Evolutionary conservation across 495 filamentous ascomycete species (phyloP), one percentile per base, ranked within the genome.

Genomic region (Hyaloscypha hepaticicola): DNA sequence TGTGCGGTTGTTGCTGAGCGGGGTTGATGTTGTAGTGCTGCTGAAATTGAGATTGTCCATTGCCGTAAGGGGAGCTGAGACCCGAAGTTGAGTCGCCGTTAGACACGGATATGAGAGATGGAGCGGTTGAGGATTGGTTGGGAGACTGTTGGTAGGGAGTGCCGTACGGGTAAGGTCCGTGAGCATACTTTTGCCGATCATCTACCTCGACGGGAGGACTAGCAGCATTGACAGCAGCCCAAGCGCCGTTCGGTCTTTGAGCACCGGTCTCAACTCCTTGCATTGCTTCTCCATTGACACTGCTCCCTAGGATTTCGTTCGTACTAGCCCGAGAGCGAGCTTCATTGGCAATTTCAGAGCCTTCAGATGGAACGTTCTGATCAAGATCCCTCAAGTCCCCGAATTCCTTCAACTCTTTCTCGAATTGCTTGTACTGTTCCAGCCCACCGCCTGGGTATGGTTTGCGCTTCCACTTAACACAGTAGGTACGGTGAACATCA

Each of bases 361-460:
- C 69, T 27, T 71, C 69, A 25, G 69, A 68, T 27, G 55, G 33
- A 1, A 58, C 33, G n/a, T n/a, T 53, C 26, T 58, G 60, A 22
- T 70, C 70, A 11, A 27, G 55, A 25, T 72, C 68, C 25, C 62
- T 66, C 31, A 73, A 25, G 33, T 68, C 69, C 31, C 71, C 71
- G 31, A 71, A 73, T 27, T 73, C 71, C 58, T 71, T 73, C 21
- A 73, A 27, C 29, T 71, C 69, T 55, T 67, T 71, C 50, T 73
- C 71, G 48, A 63, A 55, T 19, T 34, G 75, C 66, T 85, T 88
- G 71, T 90, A 92, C 71, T 93, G 90, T 65, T 91, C 89, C 0
- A 91, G 72, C 1, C 87, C 89, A 52, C 87, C 89, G 34, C 62
- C 65, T 25, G 29, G 25, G 31, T 45, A 50, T n/a, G 59, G 59